Conservation (phyloP, 1,139 yeast species). For the Scheffersomyces lignicola region DNA sequence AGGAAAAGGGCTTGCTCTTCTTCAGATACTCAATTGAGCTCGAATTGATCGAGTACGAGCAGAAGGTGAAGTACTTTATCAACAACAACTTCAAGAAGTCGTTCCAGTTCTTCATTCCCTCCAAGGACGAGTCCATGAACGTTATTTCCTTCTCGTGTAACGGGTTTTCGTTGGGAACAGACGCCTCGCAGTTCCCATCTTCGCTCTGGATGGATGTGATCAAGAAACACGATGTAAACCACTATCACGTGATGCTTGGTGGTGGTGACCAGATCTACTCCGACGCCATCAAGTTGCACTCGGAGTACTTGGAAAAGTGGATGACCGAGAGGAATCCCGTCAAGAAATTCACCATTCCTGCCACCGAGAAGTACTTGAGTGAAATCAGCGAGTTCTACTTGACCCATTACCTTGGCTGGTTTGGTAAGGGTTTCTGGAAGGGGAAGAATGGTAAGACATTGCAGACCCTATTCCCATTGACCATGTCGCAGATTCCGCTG, state of each 20-base stretch:
- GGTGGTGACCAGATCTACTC: slow-evolving; percentile 97
- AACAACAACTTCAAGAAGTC: slow-evolving; percentile 42
- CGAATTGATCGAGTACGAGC: slow-evolving; percentile 47
- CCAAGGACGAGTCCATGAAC: slow-evolving; percentile 65
- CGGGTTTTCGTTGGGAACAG: slow-evolving; percentile 82
- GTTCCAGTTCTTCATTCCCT: slow-evolving; percentile 60
- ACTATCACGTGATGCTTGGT: slow-evolving; percentile 92
- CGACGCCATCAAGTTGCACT: slow-evolving; percentile 70
- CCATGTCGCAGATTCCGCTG: slow-evolving; percentile 80
- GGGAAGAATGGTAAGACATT: slow-evolving; percentile 66
- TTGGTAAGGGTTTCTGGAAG: slow-evolving; percentile 83
- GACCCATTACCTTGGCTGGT: slow-evolving; percentile 79
- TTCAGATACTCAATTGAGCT: slow-evolving; percentile 63
- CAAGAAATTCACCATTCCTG: slow-evolving; percentile 35
- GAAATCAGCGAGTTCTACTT: slow-evolving; percentile 70
- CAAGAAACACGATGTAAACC: slow-evolving; percentile 56
- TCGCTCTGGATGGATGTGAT: slow-evolving; percentile 87
- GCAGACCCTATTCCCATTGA: slow-evolving; percentile 68
- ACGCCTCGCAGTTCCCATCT: slow-evolving; percentile 64
- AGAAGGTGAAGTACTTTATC: slow-evolving; percentile 59
- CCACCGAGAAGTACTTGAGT: slow-evolving; percentile 45
- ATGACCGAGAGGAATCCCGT: slow-evolving; percentile 48
- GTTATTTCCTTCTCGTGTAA: slow-evolving; percentile 84
- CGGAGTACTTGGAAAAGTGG: slow-evolving; percentile 64
- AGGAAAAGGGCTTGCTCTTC: slow-evolving; percentile 52